Conservation (phyloP, 139 green algal genomes). For the Chlamydomonas urium region DNA sequence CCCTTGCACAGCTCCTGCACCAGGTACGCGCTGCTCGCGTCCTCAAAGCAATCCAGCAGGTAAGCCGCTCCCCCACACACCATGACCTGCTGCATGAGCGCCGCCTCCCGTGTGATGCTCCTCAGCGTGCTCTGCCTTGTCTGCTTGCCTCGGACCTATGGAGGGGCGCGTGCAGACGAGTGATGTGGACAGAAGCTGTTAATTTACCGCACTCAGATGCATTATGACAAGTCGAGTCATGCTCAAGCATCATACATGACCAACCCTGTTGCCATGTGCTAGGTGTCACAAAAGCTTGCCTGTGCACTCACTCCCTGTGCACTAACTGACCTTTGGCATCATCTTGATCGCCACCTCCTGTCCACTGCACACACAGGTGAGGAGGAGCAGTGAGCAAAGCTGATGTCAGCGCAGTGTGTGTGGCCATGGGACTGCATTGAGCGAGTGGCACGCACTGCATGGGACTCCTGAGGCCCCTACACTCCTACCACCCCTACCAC, state of each 20-base stretch:
- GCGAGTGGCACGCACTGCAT: too few species aligned
- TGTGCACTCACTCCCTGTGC: too few species aligned
- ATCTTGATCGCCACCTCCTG: conserved; percentile 1
- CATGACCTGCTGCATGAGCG: conserved; percentile 21
- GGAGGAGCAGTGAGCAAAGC: too few species aligned
- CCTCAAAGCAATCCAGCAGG: conserved; percentile 43
- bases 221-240: neutral
- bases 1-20: conserved; percentile 47
- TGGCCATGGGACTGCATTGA: too few species aligned
- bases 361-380: too few species aligned
- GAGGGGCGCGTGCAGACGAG: neutral
- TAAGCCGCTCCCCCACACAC: conserved; percentile 23
- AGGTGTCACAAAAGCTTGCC: neutral
- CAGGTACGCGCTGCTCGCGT: conserved; percentile 29
- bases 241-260: neutral
- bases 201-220: too few species aligned
- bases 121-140: conserved; percentile 29
- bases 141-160: conserved; percentile 44
- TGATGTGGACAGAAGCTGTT: too few species aligned
- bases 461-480: too few species aligned
- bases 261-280: neutral
- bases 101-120: conserved; percentile 43
- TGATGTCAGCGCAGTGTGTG: too few species aligned
- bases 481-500: too few species aligned
- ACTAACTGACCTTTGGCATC: neutral